Base-by-base conservation (phyloP, 805 yeast genomes). In the Starmerella gropengiesseri region DNA sequence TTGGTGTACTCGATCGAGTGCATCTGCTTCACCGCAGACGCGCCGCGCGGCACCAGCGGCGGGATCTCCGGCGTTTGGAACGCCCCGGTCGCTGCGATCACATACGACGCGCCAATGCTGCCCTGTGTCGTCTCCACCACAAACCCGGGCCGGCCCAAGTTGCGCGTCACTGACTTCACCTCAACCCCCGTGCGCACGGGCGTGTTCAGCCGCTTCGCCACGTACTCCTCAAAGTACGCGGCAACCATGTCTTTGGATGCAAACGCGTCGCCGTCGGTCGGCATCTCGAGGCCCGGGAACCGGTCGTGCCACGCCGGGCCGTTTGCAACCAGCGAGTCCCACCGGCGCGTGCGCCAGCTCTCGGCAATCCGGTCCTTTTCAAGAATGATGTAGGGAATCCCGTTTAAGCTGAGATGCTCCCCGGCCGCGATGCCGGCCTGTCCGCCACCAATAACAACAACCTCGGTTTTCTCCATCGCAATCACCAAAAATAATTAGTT, bases 221-320 rank as follows among this genome's bases (percentile, higher is more conserved):
- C 46, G 18, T 48, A 48, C 35, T 32, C 18, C 41, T 40, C 48
- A 40, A 48, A 37, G 40, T 48, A 48, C 25, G 18, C 43, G 3
- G 47, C 44, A 4, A 48, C 34, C 28, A 11, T 19, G 9, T 46
- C 50, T 32, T 48, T 48, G 20, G 31, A 7, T 11, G 31, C 46
- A 17, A 48, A 48, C 5, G 16, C 38, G 18, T 48, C 47, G 13
- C 26, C 27, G 20, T 35, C 37, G 11, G 40, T 40, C 5, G 12
- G 13, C 19, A 43, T 41, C 27, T 43, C 36, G n/a, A 46, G 40
- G 8, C 42, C 34, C 7, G 52, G 52, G 30, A 48, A 48, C 28
- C 40, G 39, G 31, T 48, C 52, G 42, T 48, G 52, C 52, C 52
- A 48, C 4, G 50, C 49, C 3, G 52, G 52, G 7, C 52, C 52